These are phyloP conservation scores for Fusarium floridanum DNA, from an alignment of 2,329 filamentous ascomycete genomes.

Conservation along the genomic window DNA sequence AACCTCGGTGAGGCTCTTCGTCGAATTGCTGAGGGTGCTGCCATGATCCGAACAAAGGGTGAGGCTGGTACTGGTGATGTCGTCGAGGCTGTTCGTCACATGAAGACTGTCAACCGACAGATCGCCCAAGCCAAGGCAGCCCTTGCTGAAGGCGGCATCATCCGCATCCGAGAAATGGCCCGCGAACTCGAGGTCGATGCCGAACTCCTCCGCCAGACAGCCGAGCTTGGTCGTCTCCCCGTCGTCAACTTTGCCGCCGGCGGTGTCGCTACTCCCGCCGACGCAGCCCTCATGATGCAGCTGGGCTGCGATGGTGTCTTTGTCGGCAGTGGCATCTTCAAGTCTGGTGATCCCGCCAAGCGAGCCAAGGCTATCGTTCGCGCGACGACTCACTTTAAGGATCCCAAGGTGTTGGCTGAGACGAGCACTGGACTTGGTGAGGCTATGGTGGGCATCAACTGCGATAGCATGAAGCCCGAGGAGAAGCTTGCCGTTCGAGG, in stretches of 20 bases:
- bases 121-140: constrained; percentile 85
- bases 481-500: constrained; percentile 89
- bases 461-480: constrained; percentile 78
- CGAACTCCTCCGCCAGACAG: constrained; percentile 85
- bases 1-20: constrained; percentile 94
- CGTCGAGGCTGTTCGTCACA: constrained; percentile 95
- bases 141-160: constrained; percentile 66
- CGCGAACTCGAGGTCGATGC: constrained; percentile 85
- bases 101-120: constrained; percentile 88
- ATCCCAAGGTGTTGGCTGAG: constrained; percentile 87
- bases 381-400: constrained; percentile 90
- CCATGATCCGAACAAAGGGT: constrained; percentile 99
- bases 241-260: constrained; percentile 99
- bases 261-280: constrained; percentile 98
- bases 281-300: constrained; percentile 98
- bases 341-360: constrained; percentile 90
- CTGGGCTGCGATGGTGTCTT: constrained; percentile 98
- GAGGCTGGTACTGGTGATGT: constrained; percentile 98
- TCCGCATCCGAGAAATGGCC: constrained; percentile 76
- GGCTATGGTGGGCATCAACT: constrained; percentile 97
- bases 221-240: constrained; percentile 86
- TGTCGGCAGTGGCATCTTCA: constrained; percentile 97
- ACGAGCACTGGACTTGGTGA: constrained; percentile 92
- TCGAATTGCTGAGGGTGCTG: constrained; percentile 91
- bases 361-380: constrained; percentile 94